Evolutionary conservation across 345 rosid species (phyloP), one percentile per base, ranked within the genome.

Genomic region (Aurinia saxatilis): DNA sequence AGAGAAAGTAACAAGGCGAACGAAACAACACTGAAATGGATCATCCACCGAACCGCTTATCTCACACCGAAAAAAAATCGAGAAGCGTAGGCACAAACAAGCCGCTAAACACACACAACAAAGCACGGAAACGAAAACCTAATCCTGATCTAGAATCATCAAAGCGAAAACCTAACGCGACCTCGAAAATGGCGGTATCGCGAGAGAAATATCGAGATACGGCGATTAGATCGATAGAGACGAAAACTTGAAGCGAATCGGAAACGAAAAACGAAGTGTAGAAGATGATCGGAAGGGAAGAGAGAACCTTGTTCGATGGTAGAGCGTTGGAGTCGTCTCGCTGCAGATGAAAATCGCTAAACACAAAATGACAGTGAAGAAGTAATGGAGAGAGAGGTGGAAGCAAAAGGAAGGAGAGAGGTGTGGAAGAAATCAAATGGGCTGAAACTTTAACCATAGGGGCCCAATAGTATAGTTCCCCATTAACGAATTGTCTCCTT

Each of bases 251-350:
- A 29, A 38, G 1, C 16, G 35, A 57, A 57, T 31, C 29, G 16
- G 1, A 50, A 30, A 50, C 21, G 48, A 58, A 18, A 50, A 34
- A 5, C 14, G n/a, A 39, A 57, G 7, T 29, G 44, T 5, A 33
- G 45, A 40, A 35, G 18, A 60, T 51, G 49, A 45, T 68, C 49
- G 67, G 44, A 42, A 60, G 21, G 11, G 41, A 41, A 44, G 41
- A 59, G 46, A 15, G 47, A 35, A 60, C 67, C 73, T 69, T 17
- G 73, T 61, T 61, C 15, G 47, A n/a, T 12, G 53, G 6, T 33
- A 50, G 60, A 67, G 50, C 66, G 72, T 58, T 47, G 10, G 12
- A 34, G n/a, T 62, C 54, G 61, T 57, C 49, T 0, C 39, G 53
- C 38, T 51, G 60, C 52, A 21, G 60, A 68, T 25, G 61, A 60